Evolutionary conservation across 2,329 filamentous ascomycete species (phyloP).

Genomic region (Stachybotrys echinatus): DNA sequence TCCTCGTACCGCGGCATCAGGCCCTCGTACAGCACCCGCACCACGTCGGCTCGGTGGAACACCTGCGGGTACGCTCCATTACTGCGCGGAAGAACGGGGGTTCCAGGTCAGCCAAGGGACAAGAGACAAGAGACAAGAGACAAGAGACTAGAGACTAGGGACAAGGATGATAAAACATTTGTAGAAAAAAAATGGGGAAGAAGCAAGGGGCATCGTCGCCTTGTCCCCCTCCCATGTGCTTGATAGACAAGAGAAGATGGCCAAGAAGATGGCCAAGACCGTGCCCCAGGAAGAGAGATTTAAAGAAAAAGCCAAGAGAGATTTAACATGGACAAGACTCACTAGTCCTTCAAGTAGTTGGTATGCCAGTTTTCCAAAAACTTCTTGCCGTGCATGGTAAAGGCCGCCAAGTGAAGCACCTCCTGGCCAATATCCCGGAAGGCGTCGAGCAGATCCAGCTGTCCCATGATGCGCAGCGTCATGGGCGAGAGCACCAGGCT

Average conservation of each 20-base stretch:
- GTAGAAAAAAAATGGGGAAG: too few relatives aligned
- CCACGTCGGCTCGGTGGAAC: constrained; percentile 28
- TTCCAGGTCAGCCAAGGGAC: too few relatives aligned
- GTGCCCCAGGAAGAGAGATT: too few relatives aligned
- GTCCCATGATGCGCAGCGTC: constrained; percentile 22
- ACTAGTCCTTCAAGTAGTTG: constrained; percentile 18
- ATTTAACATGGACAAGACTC: constrained; percentile 2
- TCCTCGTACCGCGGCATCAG: constrained; percentile 17
- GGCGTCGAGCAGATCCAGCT: constrained; percentile 22
- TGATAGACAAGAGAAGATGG: too few relatives aligned
- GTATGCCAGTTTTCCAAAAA: constrained; percentile 12
- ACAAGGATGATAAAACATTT: too few relatives aligned
- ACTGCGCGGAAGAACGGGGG: too few relatives aligned
- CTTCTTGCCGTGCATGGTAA: constrained; percentile 13
- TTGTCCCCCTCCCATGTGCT: too few relatives aligned
- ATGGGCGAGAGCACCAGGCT: constrained; percentile 24
- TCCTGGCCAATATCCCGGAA: neutral
- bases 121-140: too few relatives aligned
- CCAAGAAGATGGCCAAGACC: too few relatives aligned
- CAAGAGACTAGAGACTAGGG: too few relatives aligned
- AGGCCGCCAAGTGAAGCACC: constrained; percentile 8
- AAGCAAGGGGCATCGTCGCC: too few relatives aligned
- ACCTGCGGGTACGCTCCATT: constrained; percentile 19
- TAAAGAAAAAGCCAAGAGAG: too few relatives aligned
- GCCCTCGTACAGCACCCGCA: constrained; percentile 22